A percentile compares a stretch with the other conserved stretches of the same genome.
phyloP scores from a whole-genome alignment of 2,329 filamentous ascomycete species.

The Clonostachys rhizophaga region DNA sequence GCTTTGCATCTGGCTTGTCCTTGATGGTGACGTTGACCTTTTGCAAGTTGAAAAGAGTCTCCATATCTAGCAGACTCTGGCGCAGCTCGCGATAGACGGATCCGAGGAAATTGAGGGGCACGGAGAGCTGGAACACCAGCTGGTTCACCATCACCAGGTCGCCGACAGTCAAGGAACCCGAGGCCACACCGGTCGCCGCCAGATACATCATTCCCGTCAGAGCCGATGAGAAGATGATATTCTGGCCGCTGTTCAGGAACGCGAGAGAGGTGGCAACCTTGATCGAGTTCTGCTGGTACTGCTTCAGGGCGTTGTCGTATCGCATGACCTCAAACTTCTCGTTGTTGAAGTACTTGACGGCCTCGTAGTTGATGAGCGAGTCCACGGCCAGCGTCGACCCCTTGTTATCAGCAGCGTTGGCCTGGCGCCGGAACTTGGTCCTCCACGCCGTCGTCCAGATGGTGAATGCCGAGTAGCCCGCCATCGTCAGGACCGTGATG shows the following conservation, averaged over 20 bases:
- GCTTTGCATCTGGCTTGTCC: conserved; percentile 69
- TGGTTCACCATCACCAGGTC: conserved; percentile 99
- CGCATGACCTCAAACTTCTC: conserved; percentile 89
- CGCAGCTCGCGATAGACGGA: conserved; percentile 94
- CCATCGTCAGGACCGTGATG: conserved; percentile 88
- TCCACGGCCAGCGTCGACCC: conserved; percentile 94
- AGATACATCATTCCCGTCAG: conserved; percentile 98
- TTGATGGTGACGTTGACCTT: conserved; percentile 89
- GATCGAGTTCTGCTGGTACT: conserved; percentile 92
- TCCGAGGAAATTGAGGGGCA: conserved; percentile 96
- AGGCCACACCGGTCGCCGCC: conserved; percentile 82
- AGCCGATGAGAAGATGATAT: conserved; percentile 92
- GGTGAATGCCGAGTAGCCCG: conserved; percentile 92
- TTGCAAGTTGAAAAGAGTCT: conserved; percentile 94
- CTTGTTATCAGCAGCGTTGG: conserved; percentile 93
- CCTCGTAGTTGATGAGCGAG: conserved; percentile 97
- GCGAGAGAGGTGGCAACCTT: conserved; percentile 93
- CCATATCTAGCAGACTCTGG: conserved; percentile 96
- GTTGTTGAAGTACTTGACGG: conserved; percentile 99
- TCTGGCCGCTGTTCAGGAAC: conserved; percentile 91
- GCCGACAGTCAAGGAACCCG: conserved; percentile 79
- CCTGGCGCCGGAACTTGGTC: conserved; percentile 91
- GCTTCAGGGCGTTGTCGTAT: conserved; percentile 80
- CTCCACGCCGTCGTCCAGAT: conserved; percentile 96
- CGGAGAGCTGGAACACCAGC: conserved; percentile 94